Evolutionary conservation across 2,329 filamentous ascomycete genomes (phyloP).

Genomic region (Arthrocladium fulminans): DNA sequence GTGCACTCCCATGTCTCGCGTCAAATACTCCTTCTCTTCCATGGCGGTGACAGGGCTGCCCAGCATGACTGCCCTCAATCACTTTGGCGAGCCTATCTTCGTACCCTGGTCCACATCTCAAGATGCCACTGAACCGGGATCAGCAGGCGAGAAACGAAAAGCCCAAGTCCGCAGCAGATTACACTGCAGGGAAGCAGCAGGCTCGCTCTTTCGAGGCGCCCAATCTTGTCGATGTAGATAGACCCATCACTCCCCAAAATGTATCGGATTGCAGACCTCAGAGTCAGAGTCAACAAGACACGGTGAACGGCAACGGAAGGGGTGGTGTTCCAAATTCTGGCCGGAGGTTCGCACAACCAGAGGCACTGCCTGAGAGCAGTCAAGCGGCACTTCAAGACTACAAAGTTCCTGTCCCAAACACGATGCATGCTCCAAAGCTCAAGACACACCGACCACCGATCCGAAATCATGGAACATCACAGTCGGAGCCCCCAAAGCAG

Average conservation of each 20-base stretch:
- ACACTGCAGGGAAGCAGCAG: not conserved
- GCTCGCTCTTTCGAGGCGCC: not conserved
- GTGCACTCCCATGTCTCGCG: not conserved
- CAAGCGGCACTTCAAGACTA: not conserved
- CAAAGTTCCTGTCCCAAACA: slow-evolving; percentile 14
- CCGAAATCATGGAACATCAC: not conserved
- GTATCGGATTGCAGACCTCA: not conserved
- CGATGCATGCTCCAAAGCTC: slow-evolving; percentile 2
- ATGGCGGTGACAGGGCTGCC: not conserved
- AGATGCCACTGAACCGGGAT: slow-evolving; percentile 6
- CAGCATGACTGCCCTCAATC: not conserved
- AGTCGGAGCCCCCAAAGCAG: not conserved
- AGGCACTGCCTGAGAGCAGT: too few relatives aligned
- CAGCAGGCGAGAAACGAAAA: not conserved
- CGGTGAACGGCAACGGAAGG: not conserved
- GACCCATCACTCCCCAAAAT: not conserved
- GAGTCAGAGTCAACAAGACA: not conserved
- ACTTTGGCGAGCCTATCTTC: not conserved
- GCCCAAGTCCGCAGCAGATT: not conserved
- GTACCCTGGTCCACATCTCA: not conserved
- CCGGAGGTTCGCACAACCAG: not conserved
- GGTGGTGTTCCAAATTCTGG: not conserved
- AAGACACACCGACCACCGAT: slow-evolving; percentile 1
- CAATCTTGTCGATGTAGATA: not conserved
- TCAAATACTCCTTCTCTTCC: not conserved